Base-by-base conservation (phyloP, 257 asterid species). In the Rhazya stricta region DNA sequence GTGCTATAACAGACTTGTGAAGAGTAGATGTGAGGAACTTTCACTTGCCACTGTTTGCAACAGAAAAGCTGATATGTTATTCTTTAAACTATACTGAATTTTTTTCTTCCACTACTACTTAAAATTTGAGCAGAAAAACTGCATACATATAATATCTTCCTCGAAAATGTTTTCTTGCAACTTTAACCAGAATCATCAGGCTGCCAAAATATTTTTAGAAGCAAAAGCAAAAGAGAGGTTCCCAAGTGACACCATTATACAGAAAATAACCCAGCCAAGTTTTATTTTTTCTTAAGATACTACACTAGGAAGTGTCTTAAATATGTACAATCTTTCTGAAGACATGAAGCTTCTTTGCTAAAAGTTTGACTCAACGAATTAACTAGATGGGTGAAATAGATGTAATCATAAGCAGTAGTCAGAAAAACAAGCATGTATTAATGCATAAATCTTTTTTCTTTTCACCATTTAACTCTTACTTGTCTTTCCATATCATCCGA, bases 401-500 rank as follows among this genome's bases (percentile, higher is more conserved):
- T 23, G n/a, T n/a, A n/a, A n/a, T n/a, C n/a, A n/a, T n/a, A n/a
- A n/a, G n/a, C n/a, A n/a, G n/a, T n/a, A n/a, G 63, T 57, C 43
- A 73, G 68, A 30, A 53, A 77, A 81, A 74, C 43, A 60, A 58
- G 36, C 75, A 39, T 51, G 53, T 32, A 54, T 25, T 50, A 60
- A 9, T 60, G 9, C 34, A 23, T 0, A 37, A 10, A 21, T 66
- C 18, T 19, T 19, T 36, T 15, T 36, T 36, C 48, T 16, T 19
- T 37, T 34, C 43, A 79, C 71, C 77, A 67, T 29, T 68, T 45
- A 51, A 67, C 62, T 62, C 90, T 81, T 92, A 94, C 99, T 80
- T 94, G 99, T 80, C 83, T 83, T 81, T 92, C 93, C 85, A 80
- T 88, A 83, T 91, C 92, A 81, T 83, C 80, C 48, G 99, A 92